Evolutionary conservation across 371 early-diverging fungal species (phyloP).

Genomic region (Mucor lusitanicus): DNA sequence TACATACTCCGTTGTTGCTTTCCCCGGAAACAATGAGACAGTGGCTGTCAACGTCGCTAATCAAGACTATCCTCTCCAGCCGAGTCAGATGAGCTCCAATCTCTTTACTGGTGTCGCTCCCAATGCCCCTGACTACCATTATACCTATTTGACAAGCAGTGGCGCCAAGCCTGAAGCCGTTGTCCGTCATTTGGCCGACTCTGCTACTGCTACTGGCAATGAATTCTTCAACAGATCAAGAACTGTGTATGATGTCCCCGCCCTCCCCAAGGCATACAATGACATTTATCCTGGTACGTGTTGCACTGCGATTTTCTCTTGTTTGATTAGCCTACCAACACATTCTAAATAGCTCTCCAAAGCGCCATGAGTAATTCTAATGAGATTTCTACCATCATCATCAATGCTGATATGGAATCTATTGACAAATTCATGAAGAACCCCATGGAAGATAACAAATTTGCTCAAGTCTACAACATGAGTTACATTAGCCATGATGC

Average conservation of each 20-base stretch:
- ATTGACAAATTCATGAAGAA: constrained; percentile 30
- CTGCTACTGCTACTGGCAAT: constrained; percentile 44
- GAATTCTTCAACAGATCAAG: constrained; percentile 51
- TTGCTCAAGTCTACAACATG: constrained; percentile 35
- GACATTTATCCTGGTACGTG: constrained; percentile 43
- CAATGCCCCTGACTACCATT: constrained; percentile 30
- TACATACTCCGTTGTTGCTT: constrained; percentile 40
- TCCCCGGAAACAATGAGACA: constrained; percentile 25
- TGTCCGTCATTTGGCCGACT: constrained; percentile 32
- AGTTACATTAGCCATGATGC: constrained; percentile 50
- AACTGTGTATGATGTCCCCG: constrained; percentile 44
- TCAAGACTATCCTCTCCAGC: constrained; percentile 21
- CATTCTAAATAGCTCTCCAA: constrained; percentile 20
- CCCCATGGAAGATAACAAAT: constrained; percentile 33
- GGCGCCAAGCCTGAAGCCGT: constrained; percentile 22
- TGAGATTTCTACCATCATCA: constrained; percentile 47
- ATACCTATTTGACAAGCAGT: constrained; percentile 15
- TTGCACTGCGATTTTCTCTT: not conserved
- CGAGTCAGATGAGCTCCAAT: constrained; percentile 16
- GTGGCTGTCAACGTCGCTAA: constrained; percentile 34
- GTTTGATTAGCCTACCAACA: not conserved
- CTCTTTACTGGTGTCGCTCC: constrained; percentile 38
- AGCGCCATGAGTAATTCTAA: constrained; percentile 33
- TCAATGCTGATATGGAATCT: constrained; percentile 35
- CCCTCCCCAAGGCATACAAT: constrained; percentile 50